A percentile compares a stretch with the other conserved stretches of the same genome.
phyloP scores from a whole-genome alignment of 2,329 filamentous ascomycete species.

The Pseudocercospora fijiensis region DNA sequence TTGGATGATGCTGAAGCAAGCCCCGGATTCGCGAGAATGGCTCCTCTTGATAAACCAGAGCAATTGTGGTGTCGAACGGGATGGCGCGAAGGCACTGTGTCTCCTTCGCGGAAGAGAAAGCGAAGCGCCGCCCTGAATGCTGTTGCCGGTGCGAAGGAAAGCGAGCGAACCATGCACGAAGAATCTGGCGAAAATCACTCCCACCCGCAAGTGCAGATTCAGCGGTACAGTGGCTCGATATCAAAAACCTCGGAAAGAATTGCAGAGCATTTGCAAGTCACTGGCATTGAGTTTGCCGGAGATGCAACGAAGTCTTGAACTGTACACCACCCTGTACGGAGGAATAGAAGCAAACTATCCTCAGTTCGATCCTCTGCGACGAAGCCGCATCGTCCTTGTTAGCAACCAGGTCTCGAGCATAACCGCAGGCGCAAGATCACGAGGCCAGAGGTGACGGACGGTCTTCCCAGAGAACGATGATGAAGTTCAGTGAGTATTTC shows the following conservation, averaged over 20 bases:
- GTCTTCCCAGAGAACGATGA: neutral
- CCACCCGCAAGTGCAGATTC: neutral
- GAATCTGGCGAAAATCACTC: neutral
- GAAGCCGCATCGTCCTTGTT: neutral
- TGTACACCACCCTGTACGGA: neutral
- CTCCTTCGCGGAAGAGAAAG: conserved; percentile 11
- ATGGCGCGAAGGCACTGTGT: conserved; percentile 19
- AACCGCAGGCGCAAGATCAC: neutral
- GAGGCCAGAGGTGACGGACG: neutral
- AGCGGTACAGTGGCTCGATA: neutral
- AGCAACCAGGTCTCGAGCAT: neutral
- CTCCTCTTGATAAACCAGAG: conserved; percentile 43
- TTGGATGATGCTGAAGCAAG: conserved; percentile 38
- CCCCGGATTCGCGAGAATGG: conserved; percentile 41
- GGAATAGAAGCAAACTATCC: neutral
- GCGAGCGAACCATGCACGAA: neutral
- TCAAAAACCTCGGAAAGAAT: neutral
- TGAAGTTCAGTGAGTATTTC: neutral
- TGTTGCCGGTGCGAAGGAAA: neutral
- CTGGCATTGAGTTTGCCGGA: neutral
- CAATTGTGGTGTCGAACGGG: conserved; percentile 47
- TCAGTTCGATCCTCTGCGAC: neutral
- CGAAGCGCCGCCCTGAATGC: neutral
- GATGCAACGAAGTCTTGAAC: neutral
- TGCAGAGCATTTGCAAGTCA: neutral